Percentiles rank a stretch among this genome's conserved stretches.
phyloP scores from a whole-genome alignment of 257 asterid species.

The Schizonepeta tenuifolia region DNA sequence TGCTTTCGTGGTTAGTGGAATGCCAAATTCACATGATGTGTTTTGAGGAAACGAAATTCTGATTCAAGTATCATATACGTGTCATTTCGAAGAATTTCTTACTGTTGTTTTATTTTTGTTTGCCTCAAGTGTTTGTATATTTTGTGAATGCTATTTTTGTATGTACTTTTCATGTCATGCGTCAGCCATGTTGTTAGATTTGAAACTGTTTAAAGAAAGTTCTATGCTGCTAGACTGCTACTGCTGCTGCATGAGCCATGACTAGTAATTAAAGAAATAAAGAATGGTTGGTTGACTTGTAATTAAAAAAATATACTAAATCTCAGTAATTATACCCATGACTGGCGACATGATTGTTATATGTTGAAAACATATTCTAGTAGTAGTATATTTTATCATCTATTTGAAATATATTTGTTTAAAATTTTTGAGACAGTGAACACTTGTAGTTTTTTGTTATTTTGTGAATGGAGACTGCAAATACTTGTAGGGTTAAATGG shows the following conservation, averaged over 20 bases:
- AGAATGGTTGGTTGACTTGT: neutral
- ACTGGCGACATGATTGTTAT: neutral
- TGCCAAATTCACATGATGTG: constrained; percentile 21
- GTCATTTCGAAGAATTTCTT: neutral
- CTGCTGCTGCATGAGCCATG: neutral
- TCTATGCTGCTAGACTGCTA: neutral
- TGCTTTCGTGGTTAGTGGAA: constrained; percentile 15
- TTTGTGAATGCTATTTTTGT: neutral
- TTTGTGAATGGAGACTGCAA: too few relatives aligned
- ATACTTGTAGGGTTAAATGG: too few relatives aligned
- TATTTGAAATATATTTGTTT: too few relatives aligned
- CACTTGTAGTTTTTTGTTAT: too few relatives aligned
- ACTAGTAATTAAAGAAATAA: neutral
- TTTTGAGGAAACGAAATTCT: neutral
- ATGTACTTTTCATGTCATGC: neutral
- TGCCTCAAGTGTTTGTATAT: neutral
- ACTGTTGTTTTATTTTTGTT: neutral
- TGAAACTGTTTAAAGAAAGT: constrained; percentile 1
- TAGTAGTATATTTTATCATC: too few relatives aligned
- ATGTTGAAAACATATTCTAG: too few relatives aligned
- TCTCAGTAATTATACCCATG: neutral
- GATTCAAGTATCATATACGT: constrained; percentile 13
- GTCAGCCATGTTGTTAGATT: neutral
- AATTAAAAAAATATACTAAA: neutral
- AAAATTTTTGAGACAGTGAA: too few relatives aligned